These are phyloP conservation scores for Colletotrichum sp. DNA, from an alignment of 2,329 filamentous ascomycete genomes.

Conservation along the genomic window DNA sequence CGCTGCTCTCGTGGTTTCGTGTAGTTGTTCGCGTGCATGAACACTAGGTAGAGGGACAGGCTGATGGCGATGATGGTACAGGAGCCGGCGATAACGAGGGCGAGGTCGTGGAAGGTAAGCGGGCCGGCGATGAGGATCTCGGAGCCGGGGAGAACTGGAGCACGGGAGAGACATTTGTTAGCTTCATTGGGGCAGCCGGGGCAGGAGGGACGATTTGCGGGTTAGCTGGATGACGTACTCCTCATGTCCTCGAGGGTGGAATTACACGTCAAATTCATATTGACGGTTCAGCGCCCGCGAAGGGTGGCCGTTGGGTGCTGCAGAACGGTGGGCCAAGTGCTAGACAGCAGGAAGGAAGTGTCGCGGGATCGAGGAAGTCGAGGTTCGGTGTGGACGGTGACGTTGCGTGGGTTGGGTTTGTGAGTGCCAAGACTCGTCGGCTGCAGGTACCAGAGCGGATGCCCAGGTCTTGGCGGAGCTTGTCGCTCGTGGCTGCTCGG, in stretches of 20 bases:
- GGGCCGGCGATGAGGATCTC: constrained; percentile 52
- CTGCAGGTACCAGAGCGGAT: constrained; percentile 17
- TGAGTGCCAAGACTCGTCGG: constrained; percentile 13
- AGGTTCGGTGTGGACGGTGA: background rate
- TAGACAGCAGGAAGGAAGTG: background rate
- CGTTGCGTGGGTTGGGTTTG: background rate
- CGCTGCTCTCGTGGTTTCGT: constrained; percentile 65
- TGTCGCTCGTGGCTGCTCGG: constrained; percentile 1
- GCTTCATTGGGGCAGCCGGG: background rate
- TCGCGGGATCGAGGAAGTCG: background rate
- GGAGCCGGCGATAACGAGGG: constrained; percentile 54
- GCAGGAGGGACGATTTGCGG: no score
- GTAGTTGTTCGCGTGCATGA: constrained; percentile 64
- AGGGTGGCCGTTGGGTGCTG: background rate
- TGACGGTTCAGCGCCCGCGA: background rate
- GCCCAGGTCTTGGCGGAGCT: constrained; percentile 15
- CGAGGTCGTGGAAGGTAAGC: constrained; percentile 61
- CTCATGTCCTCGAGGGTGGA: constrained; percentile 47
- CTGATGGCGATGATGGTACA: constrained; percentile 56
- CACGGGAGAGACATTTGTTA: background rate
- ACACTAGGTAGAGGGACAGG: constrained; percentile 61
- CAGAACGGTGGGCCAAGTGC: background rate
- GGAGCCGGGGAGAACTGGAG: constrained; percentile 45
- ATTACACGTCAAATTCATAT: constrained; percentile 46
- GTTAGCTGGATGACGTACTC: constrained; percentile 35